phyloP scores from a whole-genome alignment of 2,329 filamentous ascomycete genomes.

The Emergomyces orientalis region DNA sequence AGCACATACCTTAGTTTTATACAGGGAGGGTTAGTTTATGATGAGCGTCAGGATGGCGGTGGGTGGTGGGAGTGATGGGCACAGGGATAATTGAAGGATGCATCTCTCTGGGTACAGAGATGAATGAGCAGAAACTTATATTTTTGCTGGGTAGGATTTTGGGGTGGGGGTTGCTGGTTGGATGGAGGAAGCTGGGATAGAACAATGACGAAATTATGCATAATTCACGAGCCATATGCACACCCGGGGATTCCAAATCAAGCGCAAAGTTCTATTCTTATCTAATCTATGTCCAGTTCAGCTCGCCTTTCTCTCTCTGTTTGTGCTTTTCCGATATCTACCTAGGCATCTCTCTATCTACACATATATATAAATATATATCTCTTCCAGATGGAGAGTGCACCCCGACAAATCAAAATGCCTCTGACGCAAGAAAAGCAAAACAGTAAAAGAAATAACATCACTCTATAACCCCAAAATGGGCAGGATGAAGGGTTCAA shows the following conservation, averaged over 20 bases:
- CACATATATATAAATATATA: neutral
- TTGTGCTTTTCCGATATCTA: neutral
- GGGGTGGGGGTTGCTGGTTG: neutral
- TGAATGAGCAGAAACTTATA: too few relatives aligned
- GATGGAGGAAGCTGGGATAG: neutral
- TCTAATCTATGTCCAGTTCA: neutral
- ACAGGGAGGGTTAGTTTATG: neutral
- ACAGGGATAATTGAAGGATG: neutral
- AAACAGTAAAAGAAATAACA: neutral
- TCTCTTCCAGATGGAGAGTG: neutral
- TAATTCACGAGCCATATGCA: neutral
- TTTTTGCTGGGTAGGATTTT: neutral
- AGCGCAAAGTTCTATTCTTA: neutral
- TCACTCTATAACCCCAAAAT: neutral
- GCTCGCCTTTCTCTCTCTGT: neutral
- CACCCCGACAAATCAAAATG: neutral
- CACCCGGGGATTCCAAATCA: neutral
- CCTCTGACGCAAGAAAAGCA: neutral
- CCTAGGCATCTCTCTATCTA: too few relatives aligned
- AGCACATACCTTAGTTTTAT: neutral
- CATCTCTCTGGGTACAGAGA: too few relatives aligned
- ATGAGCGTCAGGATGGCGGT: neutral
- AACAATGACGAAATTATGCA: conserved; percentile 4
- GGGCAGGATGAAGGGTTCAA: neutral
- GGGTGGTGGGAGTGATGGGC: neutral